Conservation (phyloP, 1,284 basidiomycete species). For the Leccinum insolens region DNA sequence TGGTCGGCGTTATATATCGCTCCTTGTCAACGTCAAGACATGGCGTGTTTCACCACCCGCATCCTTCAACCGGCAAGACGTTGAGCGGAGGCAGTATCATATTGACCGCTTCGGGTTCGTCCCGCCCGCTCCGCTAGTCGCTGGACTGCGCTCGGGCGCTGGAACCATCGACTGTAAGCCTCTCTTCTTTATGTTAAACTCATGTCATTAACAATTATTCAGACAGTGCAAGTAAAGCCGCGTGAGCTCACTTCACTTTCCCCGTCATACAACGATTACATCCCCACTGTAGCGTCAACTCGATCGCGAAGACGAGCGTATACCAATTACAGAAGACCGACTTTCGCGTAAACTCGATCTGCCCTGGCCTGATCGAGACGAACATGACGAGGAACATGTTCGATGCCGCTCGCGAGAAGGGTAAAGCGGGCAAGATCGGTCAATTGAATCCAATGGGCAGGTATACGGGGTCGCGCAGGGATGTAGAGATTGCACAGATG, state of each 20-base stretch:
- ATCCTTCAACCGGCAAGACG: conserved; percentile 67
- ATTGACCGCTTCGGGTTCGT: conserved; percentile 82
- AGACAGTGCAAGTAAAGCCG: conserved; percentile 92
- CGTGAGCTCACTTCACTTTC: conserved; percentile 50
- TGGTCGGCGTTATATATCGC: conserved; percentile 77
- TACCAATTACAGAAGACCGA: conserved; percentile 84
- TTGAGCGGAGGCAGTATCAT: conserved; percentile 83
- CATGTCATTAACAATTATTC: conserved; percentile 18
- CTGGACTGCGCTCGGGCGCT: conserved; percentile 85
- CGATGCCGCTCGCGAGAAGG: conserved; percentile 74
- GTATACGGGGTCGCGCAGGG: conserved; percentile 29
- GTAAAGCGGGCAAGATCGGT: conserved; percentile 77
- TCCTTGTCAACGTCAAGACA: conserved; percentile 73
- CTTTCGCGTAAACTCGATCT: conserved; percentile 88
- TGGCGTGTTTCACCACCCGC: conserved; percentile 74
- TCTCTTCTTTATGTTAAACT: not conserved
- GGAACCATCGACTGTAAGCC: conserved; percentile 82
- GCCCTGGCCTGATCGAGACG: conserved; percentile 91
- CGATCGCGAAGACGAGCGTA: conserved; percentile 79
- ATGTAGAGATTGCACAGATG: conserved; percentile 78
- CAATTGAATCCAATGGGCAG: conserved; percentile 85
- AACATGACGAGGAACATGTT: conserved; percentile 82
- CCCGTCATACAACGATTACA: conserved; percentile 9
- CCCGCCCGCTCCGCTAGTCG: conserved; percentile 50
- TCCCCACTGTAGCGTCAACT: conserved; percentile 66